phyloP scores from a whole-genome alignment of 768 basidiomycete genomes.

The Rubroboletus pulcherrimus region DNA sequence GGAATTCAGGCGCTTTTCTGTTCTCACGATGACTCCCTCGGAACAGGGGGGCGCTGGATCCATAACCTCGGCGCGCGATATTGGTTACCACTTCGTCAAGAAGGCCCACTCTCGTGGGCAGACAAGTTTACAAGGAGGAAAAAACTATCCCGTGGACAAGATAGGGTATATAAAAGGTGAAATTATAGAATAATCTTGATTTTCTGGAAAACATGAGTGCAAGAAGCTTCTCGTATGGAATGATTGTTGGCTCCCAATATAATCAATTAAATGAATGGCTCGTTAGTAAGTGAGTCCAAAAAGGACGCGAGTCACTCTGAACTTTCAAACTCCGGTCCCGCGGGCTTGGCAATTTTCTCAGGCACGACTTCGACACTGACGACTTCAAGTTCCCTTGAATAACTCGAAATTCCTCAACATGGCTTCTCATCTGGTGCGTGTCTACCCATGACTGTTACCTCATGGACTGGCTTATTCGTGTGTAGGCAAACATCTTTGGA shows the following conservation, averaged over 20 bases:
- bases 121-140: no score
- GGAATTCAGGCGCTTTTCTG: no score
- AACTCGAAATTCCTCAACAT: conserved; percentile 24
- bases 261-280: background rate
- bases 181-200: no score
- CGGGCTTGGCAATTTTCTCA: conserved; percentile 17
- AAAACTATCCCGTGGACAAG: no score
- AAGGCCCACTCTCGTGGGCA: no score
- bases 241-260: background rate
- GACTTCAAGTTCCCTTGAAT: background rate
- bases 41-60: no score
- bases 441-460: background rate
- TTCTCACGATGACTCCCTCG: no score
- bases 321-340: conserved; percentile 22
- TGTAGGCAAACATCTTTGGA: conserved; percentile 90
- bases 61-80: no score
- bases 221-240: background rate
- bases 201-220: background rate
- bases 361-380: background rate
- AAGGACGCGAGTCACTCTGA: no score
- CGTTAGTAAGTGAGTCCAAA: no score
- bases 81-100: no score
- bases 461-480: background rate
- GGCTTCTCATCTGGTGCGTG: conserved; percentile 74
- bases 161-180: no score